Percentiles rank a stretch among this genome's conserved stretches.
Evolutionary conservation across 495 filamentous ascomycete species (phyloP).

Genomic region (Tetracladium setigerum): DNA sequence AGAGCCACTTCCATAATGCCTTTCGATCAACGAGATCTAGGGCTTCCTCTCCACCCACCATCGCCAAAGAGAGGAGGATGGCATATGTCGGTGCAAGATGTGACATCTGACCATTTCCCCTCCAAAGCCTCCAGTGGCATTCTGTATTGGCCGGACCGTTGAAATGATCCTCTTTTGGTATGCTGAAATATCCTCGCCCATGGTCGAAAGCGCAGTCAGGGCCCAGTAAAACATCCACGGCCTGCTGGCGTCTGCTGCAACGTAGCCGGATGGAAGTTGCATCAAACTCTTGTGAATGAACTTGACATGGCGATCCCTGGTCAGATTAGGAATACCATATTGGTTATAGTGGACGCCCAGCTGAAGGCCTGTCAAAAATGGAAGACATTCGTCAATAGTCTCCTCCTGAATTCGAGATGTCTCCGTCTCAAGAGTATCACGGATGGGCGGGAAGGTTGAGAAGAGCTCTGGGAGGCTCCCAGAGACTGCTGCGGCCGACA

Average conservation of each 20-base stretch:
- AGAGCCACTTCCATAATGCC: slow-evolving; percentile 85
- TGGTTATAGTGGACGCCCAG: slow-evolving; percentile 40
- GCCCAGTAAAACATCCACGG: slow-evolving; percentile 96
- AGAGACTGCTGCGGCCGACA: slow-evolving; percentile 20
- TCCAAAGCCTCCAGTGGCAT: slow-evolving; percentile 79
- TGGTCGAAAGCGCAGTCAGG: slow-evolving; percentile 58
- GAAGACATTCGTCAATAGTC: slow-evolving; percentile 60
- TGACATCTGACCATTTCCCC: slow-evolving; percentile 86
- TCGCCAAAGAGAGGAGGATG: slow-evolving; percentile 64
- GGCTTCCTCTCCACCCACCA: slow-evolving; percentile 66
- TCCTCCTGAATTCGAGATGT: slow-evolving; percentile 60
- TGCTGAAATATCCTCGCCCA: slow-evolving; percentile 66
- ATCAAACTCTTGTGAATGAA: slow-evolving; percentile 65
- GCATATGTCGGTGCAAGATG: slow-evolving; percentile 89
- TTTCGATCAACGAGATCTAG: slow-evolving; percentile 71
- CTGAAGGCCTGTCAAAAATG: slow-evolving; percentile 49
- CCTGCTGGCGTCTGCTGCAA: slow-evolving; percentile 68
- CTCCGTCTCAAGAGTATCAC: slow-evolving; percentile 59
- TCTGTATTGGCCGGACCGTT: slow-evolving; percentile 74
- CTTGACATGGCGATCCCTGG: slow-evolving; percentile 60
- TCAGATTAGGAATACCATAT: slow-evolving; percentile 65
- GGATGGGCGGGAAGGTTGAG: slow-evolving; percentile 51
- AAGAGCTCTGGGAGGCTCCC: slow-evolving; percentile 53
- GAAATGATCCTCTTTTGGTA: slow-evolving; percentile 61
- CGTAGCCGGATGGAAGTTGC: slow-evolving; percentile 56